Evolutionary conservation across 768 basidiomycete genomes (phyloP).

Genomic region (Nidularia pulvinata): DNA sequence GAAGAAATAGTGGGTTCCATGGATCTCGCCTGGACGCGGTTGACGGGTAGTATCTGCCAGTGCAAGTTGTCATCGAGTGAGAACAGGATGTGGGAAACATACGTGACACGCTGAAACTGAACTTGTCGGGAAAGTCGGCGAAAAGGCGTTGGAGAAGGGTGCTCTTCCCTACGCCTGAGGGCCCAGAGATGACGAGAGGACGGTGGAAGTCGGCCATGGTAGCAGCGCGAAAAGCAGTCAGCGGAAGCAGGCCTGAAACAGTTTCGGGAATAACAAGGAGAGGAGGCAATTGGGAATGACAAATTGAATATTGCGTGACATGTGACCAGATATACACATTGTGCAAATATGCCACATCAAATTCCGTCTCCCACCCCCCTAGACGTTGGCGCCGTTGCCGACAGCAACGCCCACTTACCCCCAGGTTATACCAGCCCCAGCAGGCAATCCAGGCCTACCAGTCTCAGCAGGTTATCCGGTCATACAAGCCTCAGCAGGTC

Average conservation of each 20-base stretch:
- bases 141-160: constrained; percentile 87
- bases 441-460: too few species aligned
- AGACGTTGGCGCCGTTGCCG: too few species aligned
- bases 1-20: constrained; percentile 90
- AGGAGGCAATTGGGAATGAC: too few species aligned
- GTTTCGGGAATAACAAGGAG: too few species aligned
- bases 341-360: too few species aligned
- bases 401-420: too few species aligned
- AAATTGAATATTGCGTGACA: too few species aligned
- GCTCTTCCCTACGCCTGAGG: constrained; percentile 94
- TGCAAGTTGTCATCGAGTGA: constrained; percentile 2
- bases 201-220: constrained; percentile 37
- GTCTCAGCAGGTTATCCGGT: too few species aligned
- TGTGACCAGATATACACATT: too few species aligned
- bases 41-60: constrained; percentile 83
- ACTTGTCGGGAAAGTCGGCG: constrained; percentile 75
- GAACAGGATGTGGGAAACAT: constrained; percentile 19
- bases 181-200: constrained; percentile 88
- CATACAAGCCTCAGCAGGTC: too few species aligned
- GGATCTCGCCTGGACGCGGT: constrained; percentile 78
- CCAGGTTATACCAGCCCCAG: too few species aligned
- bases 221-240: neutral
- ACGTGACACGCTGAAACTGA: constrained; percentile 96
- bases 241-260: neutral
- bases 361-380: too few species aligned